phyloP scores from a whole-genome alignment of 352 stramenopile species.

The Phytopythium delawarense region DNA sequence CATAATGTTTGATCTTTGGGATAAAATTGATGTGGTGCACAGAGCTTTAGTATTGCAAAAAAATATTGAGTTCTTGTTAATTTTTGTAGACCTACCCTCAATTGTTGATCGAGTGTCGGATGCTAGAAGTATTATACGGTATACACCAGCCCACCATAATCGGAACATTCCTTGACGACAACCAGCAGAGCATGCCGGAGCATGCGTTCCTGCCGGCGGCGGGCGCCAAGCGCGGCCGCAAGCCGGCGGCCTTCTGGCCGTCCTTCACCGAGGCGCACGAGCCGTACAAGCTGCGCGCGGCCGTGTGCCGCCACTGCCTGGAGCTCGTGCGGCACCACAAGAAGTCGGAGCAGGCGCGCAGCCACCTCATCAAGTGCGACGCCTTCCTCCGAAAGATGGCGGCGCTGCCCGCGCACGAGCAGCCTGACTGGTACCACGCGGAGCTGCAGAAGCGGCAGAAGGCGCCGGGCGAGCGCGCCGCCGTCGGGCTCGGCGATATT shows the following conservation, averaged over 20 bases:
- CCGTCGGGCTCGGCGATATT: background rate
- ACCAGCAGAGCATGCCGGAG: slow-evolving; percentile 5
- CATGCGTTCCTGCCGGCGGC: background rate
- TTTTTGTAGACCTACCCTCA: too few species aligned
- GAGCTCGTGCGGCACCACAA: slow-evolving; percentile 41
- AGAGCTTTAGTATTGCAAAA: too few species aligned
- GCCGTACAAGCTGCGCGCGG: slow-evolving; percentile 39
- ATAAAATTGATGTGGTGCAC: too few species aligned
- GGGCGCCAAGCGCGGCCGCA: slow-evolving; percentile 26
- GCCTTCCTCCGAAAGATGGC: slow-evolving; percentile 42
- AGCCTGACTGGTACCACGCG: slow-evolving; percentile 47
- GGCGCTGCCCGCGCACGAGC: slow-evolving; percentile 14
- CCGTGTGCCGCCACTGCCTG: slow-evolving; percentile 50
- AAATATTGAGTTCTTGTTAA: too few species aligned
- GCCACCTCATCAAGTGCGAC: slow-evolving; percentile 52
- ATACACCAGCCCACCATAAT: too few species aligned
- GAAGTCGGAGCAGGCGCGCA: slow-evolving; percentile 58
- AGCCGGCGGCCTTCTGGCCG: slow-evolving; percentile 43
- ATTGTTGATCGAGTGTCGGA: too few species aligned
- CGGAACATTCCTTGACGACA: background rate
- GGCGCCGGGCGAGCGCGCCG: background rate
- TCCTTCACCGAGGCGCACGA: slow-evolving; percentile 43
- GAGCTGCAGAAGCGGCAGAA: slow-evolving; percentile 35
- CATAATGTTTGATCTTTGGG: too few species aligned
- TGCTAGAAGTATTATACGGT: too few species aligned